These are phyloP conservation scores for Hyaloperonospora brassicae DNA, from an alignment of 352 stramenopile species.

Conservation along the genomic window DNA sequence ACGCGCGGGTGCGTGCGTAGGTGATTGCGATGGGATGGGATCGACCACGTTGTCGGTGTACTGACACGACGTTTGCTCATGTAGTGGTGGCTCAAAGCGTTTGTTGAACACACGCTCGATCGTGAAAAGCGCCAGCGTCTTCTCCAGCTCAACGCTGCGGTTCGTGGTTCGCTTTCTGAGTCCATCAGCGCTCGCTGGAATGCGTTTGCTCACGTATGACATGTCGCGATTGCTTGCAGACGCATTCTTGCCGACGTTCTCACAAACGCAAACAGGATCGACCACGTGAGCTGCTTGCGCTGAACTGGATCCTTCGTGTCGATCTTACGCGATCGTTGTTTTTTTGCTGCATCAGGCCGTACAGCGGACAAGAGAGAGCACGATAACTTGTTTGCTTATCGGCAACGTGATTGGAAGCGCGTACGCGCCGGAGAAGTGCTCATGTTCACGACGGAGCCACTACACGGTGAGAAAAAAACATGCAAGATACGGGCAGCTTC, in stretches of 20 bases:
- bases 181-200: neutral
- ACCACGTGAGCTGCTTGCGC: slow-evolving; percentile 32
- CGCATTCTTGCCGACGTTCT: slow-evolving; percentile 37
- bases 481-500: neutral
- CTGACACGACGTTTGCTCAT: neutral
- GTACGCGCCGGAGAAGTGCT: slow-evolving; percentile 55
- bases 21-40: slow-evolving; percentile 1
- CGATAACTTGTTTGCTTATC: slow-evolving; percentile 64
- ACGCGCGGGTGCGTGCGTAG: slow-evolving; percentile 54
- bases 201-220: neutral
- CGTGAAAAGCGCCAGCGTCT: slow-evolving; percentile 46
- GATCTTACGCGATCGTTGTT: neutral
- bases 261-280: slow-evolving; percentile 72
- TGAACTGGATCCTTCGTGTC: neutral
- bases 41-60: neutral
- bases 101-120: slow-evolving; percentile 66
- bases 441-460: slow-evolving; percentile 65
- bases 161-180: slow-evolving; percentile 7
- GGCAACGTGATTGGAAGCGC: slow-evolving; percentile 67
- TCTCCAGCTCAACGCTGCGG: slow-evolving; percentile 35
- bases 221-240: slow-evolving; percentile 15
- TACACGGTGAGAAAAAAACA: slow-evolving; percentile 37
- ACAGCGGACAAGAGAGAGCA: slow-evolving; percentile 67
- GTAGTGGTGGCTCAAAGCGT: slow-evolving; percentile 69
- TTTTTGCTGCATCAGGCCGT: slow-evolving; percentile 28